These are phyloP conservation scores for Neurospora sp. DNA, from an alignment of 495 filamentous ascomycete genomes.

Conservation along the genomic window DNA sequence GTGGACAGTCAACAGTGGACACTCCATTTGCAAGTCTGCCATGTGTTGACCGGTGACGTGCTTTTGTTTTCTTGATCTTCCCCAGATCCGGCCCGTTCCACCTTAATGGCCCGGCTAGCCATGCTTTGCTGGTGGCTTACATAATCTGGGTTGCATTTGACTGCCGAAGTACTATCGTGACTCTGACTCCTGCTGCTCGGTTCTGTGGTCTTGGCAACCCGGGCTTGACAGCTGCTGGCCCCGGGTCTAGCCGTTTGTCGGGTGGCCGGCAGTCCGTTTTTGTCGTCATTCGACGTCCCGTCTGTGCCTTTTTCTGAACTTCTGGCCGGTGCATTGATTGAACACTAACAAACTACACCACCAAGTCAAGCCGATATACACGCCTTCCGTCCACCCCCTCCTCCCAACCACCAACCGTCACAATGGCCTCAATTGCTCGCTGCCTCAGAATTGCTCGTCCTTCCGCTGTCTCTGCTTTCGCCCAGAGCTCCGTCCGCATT, in stretches of 20 bases:
- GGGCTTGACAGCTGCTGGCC: not conserved
- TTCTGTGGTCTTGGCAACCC: not conserved
- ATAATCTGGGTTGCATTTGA: not conserved
- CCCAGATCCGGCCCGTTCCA: not conserved
- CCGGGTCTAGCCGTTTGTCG: not conserved
- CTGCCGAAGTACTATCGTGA: not conserved
- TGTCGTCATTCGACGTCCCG: not conserved
- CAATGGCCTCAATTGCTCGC: slow-evolving; percentile 42
- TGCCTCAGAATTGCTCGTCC: slow-evolving; percentile 32
- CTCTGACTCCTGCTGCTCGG: not conserved
- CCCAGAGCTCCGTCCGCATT: slow-evolving; percentile 23
- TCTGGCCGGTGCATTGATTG: not conserved
- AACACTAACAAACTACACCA: not conserved
- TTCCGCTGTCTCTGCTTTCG: slow-evolving; percentile 26
- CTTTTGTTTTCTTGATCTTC: not conserved
- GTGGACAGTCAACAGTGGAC: not conserved
- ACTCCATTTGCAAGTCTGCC: not conserved
- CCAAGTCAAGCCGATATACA: not conserved
- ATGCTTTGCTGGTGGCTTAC: not conserved
- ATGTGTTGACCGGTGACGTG: not conserved
- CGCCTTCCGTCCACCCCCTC: not conserved
- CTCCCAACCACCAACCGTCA: not conserved
- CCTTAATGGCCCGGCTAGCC: not conserved
- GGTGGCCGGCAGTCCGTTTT: not conserved
- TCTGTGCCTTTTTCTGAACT: not conserved